These are phyloP conservation scores for Cyberlindnera mrakii DNA, from an alignment of 805 yeast species.

Conservation along the genomic window DNA sequence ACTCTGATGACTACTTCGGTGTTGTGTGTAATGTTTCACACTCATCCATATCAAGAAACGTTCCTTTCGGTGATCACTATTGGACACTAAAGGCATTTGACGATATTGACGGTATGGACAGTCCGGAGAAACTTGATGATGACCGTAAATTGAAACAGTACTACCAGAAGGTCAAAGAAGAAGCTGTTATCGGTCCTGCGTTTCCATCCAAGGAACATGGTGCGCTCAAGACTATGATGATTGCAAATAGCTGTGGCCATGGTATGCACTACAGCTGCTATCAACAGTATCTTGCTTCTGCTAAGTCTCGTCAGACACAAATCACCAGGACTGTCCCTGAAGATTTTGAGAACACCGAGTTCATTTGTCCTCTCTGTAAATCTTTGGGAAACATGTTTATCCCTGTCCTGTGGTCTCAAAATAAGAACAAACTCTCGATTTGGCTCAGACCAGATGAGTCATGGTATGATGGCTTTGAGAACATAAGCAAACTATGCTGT, in stretches of 20 bases:
- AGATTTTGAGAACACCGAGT: constrained; percentile 61
- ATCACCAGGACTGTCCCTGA: constrained; percentile 81
- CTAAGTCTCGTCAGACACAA: constrained; percentile 53
- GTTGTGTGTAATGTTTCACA: constrained; percentile 57
- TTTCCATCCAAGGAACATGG: constrained; percentile 30
- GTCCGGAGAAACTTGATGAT: constrained; percentile 9
- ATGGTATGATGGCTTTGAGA: constrained; percentile 17
- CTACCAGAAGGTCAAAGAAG: constrained; percentile 31
- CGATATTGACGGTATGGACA: constrained; percentile 26
- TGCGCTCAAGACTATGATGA: constrained; percentile 26
- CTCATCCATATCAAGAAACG: constrained; percentile 52
- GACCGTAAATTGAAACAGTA: constrained; percentile 33
- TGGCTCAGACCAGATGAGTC: constrained; percentile 7
- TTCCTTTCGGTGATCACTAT: constrained; percentile 57
- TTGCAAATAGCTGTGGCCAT: constrained; percentile 81
- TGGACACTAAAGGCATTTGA: constrained; percentile 64
- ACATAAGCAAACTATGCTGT: constrained; percentile 4
- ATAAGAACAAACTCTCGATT: constrained; percentile 26
- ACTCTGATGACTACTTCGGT: constrained; percentile 65
- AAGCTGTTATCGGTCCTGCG: constrained; percentile 62
- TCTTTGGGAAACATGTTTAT: constrained; percentile 78
- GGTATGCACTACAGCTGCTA: constrained; percentile 86
- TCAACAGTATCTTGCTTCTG: constrained; percentile 52
- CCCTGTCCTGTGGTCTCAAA: constrained; percentile 61
- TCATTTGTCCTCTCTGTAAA: constrained; percentile 87